Conservation (phyloP, 2,329 filamentous ascomycete genomes). For the Microsporum ferrugineum region DNA sequence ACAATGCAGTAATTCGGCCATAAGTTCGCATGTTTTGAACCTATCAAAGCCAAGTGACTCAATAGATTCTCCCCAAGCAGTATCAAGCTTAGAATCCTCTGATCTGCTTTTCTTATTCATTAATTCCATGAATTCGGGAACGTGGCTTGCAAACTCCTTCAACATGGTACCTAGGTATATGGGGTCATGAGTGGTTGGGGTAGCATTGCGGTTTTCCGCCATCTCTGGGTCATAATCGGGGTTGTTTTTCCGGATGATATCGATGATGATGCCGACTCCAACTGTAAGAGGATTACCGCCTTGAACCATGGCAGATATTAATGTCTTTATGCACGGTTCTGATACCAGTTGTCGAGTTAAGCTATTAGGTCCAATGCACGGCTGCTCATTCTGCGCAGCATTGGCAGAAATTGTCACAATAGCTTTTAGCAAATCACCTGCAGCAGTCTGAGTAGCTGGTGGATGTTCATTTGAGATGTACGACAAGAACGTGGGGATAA, state of each 20-base stretch:
- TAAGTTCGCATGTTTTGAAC: conserved; percentile 97
- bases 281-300: conserved; percentile 92
- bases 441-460: conserved; percentile 87
- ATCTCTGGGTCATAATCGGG: conserved; percentile 96
- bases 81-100: conserved; percentile 45
- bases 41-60: conserved; percentile 93
- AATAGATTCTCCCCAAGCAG: conserved; percentile 81
- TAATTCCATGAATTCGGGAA: conserved; percentile 86
- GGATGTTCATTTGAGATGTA: conserved; percentile 77
- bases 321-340: conserved; percentile 63
- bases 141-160: conserved; percentile 76
- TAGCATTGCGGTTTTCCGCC: conserved; percentile 63
- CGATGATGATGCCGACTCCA: conserved; percentile 92
- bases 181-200: conserved; percentile 76
- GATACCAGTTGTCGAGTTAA: conserved; percentile 91
- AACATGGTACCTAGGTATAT: conserved; percentile 91
- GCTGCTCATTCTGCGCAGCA: conserved; percentile 93
- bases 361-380: conserved; percentile 97
- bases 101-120: conserved; percentile 40
- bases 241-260: conserved; percentile 98
- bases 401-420: conserved; percentile 99
- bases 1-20: conserved; percentile 94
- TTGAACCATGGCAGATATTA: conserved; percentile 85
- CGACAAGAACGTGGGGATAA: conserved; percentile 76
- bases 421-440: conserved; percentile 93